Evolutionary conservation across 1,284 basidiomycete species (phyloP), one percentile per base, ranked within the genome.

Genomic region (Chiua sp.): DNA sequence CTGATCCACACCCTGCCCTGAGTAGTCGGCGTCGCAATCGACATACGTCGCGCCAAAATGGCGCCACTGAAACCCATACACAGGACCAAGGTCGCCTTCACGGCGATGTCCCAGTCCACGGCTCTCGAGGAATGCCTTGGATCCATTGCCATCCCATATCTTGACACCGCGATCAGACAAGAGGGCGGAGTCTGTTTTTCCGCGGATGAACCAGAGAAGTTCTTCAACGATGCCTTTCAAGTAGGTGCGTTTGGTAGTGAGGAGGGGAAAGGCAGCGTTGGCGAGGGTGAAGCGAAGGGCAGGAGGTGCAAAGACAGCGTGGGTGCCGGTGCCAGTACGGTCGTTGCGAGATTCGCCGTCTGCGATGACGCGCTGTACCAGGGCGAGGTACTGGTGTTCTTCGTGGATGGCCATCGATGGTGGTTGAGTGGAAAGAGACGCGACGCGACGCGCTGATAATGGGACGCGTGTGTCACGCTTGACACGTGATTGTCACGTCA

Each of bases 31-130:
- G 49, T 96, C 92, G 65, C 90, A 93, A 64, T 93, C 89, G 23
- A 80, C 81, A 71, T 99, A 99, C 65, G 86, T 78, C 0, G 97
- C 97, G 2, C 98, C 97, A 76, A 98, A 99, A 75, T 98, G 96
- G 57, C 97, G 83, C 97, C 98, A 99, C 71, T 99, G 97, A 75
- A 99, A 99, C 0, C 97, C 97, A 73, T 99, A 99, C 3, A 99
- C 94, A 0, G 98, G 97, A 0, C 97, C 97, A 3, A 99, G 78
- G 74, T 98, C 97, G 10, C 97, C 98, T 71, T 94, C 91, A 3
- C 92, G 79, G n/a, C 96, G 81, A 69, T 97, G 89, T 0, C 81
- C 82, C 22, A 99, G 78, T 0, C 97, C 96, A 22, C 94, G 82
- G 59, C 85, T 85, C 69, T 96, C 93, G 42, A 99, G 78, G 69